Percentiles rank a stretch among this genome's conserved stretches.
These are phyloP conservation scores for Paratrypanosoma confusum DNA, from an alignment of 208 protist species.

Conservation along the genomic window DNA sequence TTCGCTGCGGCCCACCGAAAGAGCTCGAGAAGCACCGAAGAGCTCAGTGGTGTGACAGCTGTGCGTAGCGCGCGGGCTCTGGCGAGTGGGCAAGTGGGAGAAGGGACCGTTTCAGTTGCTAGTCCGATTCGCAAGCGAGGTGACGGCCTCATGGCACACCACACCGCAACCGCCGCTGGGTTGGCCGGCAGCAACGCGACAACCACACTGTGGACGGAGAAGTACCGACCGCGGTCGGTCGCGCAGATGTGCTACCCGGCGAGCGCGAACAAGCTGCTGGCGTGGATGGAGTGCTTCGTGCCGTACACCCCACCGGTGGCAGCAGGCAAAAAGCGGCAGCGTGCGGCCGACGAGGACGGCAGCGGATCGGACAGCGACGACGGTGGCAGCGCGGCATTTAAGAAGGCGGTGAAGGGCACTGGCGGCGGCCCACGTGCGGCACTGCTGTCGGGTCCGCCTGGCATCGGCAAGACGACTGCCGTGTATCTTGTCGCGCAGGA, in stretches of 20 bases:
- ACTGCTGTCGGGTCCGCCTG: constrained; percentile 94
- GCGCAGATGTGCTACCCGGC: constrained; percentile 89
- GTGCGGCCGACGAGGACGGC: too few species aligned
- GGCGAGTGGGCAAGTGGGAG: too few species aligned
- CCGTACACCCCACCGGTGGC: not conserved
- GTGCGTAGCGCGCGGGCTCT: too few species aligned
- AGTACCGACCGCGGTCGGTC: constrained; percentile 90
- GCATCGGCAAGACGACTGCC: constrained; percentile 98
- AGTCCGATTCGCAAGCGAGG: too few species aligned
- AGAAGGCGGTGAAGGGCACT: constrained; percentile 22
- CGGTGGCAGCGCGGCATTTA: too few species aligned
- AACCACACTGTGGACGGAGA: constrained; percentile 97
- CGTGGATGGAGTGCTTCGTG: constrained; percentile 90
- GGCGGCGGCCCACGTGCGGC: constrained; percentile 55
- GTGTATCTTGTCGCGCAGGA: constrained; percentile 86
- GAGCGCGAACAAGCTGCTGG: constrained; percentile 69
- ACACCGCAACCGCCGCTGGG: not conserved
- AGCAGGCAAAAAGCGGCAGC: not conserved
- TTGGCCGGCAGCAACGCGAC: not conserved
- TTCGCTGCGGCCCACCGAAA: too few species aligned
- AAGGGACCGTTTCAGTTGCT: too few species aligned
- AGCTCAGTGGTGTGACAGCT: too few species aligned
- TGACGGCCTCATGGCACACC: too few species aligned
- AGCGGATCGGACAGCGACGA: too few species aligned
- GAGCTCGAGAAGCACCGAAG: too few species aligned